A percentile compares a stretch with the other conserved stretches of the same genome.
phyloP scores from a whole-genome alignment of 148 eudicot species.

The Vaccinium macrocarpon region DNA sequence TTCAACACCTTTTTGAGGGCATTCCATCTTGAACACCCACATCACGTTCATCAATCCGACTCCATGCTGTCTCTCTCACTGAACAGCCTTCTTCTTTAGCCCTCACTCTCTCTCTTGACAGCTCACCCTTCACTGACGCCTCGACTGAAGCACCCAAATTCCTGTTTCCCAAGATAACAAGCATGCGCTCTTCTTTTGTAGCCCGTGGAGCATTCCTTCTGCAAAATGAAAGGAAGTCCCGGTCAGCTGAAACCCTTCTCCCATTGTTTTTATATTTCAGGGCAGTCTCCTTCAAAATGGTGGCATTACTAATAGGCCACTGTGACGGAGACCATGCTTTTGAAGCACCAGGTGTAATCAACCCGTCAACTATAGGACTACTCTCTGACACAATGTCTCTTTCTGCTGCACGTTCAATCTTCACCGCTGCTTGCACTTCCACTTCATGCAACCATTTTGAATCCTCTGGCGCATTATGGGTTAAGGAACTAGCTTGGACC shows the following conservation, averaged over 20 bases:
- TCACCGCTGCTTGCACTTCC: constrained; percentile 9
- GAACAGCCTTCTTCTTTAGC: neutral
- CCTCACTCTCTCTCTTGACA: neutral
- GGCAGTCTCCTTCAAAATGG: constrained; percentile 14
- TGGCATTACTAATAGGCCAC: constrained; percentile 16
- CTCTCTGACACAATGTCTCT: constrained; percentile 3
- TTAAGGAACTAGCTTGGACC: neutral
- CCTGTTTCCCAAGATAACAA: constrained; percentile 11
- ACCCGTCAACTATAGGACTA: constrained; percentile 13
- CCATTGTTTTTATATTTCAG: constrained; percentile 31
- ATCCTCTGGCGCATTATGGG: constrained; percentile 4
- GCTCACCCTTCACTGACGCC: constrained; percentile 3
- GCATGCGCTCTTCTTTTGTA: constrained; percentile 19
- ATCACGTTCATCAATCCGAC: constrained; percentile 9
- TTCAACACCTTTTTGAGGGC: neutral
- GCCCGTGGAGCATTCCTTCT: constrained; percentile 39
- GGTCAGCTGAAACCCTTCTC: constrained; percentile 56
- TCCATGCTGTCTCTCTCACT: constrained; percentile 9
- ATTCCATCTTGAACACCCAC: constrained; percentile 17
- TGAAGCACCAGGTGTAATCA: constrained; percentile 19
- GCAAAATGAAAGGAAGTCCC: constrained; percentile 72
- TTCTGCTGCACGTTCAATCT: neutral
- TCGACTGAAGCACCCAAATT: neutral
- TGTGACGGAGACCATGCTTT: constrained; percentile 16
- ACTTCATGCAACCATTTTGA: constrained; percentile 6